Base-by-base conservation (phyloP, 345 rosid species). In the Brassica juncea region DNA sequence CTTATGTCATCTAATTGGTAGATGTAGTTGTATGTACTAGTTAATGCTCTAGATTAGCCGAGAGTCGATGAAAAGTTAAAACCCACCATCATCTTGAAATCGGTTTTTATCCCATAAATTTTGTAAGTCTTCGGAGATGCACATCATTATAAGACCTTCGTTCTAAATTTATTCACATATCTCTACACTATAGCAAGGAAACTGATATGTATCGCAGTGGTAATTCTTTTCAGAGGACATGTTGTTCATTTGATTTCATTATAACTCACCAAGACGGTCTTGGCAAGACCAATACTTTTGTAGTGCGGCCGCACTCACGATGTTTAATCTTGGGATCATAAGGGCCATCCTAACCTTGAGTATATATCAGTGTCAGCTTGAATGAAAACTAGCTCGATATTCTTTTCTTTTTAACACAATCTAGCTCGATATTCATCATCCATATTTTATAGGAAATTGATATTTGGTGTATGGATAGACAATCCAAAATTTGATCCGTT, bases 1-100 rank as follows among this genome's bases (percentile, higher is more conserved):
- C 34, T 60, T 25, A 60, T n/a, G 57, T 11, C 9, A 63, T 72
- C 35, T 72, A 21, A 72, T 34, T 66, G 69, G 64, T 66, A 57
- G 35, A 8, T 32, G 25, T 66, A 10, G 49, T 44, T 44, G 31
- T 10, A 57, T 2, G 44, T 12, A 37, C 9, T 65, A 73, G 16
- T 8, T 66, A 73, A 44, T 8, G 44, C n/a, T 19, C 25, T 63
- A 47, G 62, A 64, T 28, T 62, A 57, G 59, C 47, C 44, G 28
- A 57, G 30, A 63, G 8, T 73, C 32, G 47, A 72, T 6, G 23
- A 72, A 42, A 35, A 60, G 35, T 39, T 60, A 31, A 64, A 68
- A 7, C 6, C 58, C 35, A 47, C 42, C 14, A 35, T 35, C 55
- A 28, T 39, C 72, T 14, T 14, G n/a, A 68, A 25, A 25, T 30